A percentile compares a stretch with the other conserved stretches of the same genome.
These are phyloP conservation scores for Parathielavia appendiculata DNA, from an alignment of 495 filamentous ascomycete species.

Conservation along the genomic window DNA sequence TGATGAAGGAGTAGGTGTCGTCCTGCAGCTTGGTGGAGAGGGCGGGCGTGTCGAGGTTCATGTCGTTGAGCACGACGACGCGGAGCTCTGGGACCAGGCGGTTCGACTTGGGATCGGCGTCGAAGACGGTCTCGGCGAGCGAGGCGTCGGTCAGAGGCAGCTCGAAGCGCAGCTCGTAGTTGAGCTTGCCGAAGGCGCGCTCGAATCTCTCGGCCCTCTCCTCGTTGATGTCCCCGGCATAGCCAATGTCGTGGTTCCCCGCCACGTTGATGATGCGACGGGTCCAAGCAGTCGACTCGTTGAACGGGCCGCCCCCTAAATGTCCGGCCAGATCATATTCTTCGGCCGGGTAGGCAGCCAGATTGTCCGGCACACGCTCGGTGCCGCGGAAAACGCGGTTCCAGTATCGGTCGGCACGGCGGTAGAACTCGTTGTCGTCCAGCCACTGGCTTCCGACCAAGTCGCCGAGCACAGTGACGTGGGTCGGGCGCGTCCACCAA, in stretches of 20 bases:
- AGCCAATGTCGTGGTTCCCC: constrained; percentile 95
- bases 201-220: constrained; percentile 74
- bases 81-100: constrained; percentile 59
- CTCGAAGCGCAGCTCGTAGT: constrained; percentile 79
- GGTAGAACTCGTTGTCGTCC: constrained; percentile 71
- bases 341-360: constrained; percentile 44
- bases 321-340: constrained; percentile 50
- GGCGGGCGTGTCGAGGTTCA: constrained; percentile 85
- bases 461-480: constrained; percentile 85
- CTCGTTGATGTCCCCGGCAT: constrained; percentile 78
- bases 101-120: constrained; percentile 32
- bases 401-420: constrained; percentile 73
- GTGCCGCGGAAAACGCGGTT: constrained; percentile 66
- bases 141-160: constrained; percentile 40
- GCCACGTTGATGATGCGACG: constrained; percentile 77
- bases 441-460: constrained; percentile 97
- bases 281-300: constrained; percentile 57
- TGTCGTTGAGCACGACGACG: constrained; percentile 79
- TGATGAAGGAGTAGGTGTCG: constrained; percentile 71
- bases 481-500: constrained; percentile 78
- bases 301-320: constrained; percentile 36
- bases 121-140: constrained; percentile 32
- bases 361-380: constrained; percentile 61
- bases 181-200: constrained; percentile 71
- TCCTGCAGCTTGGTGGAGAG: constrained; percentile 57